Evolutionary conservation across 2,329 filamentous ascomycete genomes (phyloP), one percentile per base, ranked within the genome.

Genomic region (Aspergillus latus): DNA sequence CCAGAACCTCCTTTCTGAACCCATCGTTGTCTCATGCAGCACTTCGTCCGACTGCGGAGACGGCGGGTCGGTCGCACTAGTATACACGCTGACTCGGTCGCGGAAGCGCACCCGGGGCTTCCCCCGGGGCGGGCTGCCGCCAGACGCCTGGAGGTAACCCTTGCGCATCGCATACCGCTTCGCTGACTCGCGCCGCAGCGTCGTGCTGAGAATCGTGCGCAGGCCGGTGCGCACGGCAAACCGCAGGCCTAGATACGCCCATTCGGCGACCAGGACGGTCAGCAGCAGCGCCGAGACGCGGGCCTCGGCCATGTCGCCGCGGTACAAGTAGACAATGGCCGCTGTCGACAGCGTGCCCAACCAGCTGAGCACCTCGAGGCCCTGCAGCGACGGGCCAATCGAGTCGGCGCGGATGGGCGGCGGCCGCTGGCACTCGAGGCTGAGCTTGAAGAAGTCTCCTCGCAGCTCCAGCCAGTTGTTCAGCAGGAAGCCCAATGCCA

Each of bases 391-490:
- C 0, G 94, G 92, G 0, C 94, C 94, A 64, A 99, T 97, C 1
- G 90, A 94, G 75, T 97, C 94, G 1, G 91, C 87, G 52, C 94
- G 86, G 83, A 89, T 91, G 0, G 94, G 94, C 37, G 90, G 90
- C 0, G 94, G 94, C 3, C 94, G 87, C 67, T 93, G 88, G 80
- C 90, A 92, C 72, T 92, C 88, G 48, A 91, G 82, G 54, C 92
- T 92, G 66, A 97, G 96, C 74, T 99, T 99, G 76, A 96, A 83
- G 2, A 93, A 92, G 69, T 99, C 94, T 0, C 90, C 90, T 42
- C 94, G 89, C 39, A 97, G 83, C 71, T 97, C 94, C 56, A 99
- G 78, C 92, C 93, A 97, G 76, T 97, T 95, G 77, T 97, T 97
- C 73, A 94, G 78, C 10, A 97, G 78, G 77, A 97, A 97, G 1